Evolutionary conservation across 768 basidiomycete species (phyloP), one percentile per base, ranked within the genome.

Genomic region (Neoboletus brunneissimus): DNA sequence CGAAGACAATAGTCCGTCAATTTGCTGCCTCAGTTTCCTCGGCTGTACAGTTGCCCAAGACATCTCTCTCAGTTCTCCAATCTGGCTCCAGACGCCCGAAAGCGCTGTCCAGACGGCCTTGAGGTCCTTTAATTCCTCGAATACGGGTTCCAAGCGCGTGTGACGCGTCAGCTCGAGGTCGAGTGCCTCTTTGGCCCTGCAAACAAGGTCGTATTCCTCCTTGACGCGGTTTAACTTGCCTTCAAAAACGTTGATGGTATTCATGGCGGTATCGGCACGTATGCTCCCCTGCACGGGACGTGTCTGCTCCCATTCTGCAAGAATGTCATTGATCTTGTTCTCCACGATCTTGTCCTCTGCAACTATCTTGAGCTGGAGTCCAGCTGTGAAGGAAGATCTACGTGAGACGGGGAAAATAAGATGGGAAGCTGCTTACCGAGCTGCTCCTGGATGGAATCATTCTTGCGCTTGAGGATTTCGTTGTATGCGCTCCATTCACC

Each of bases 401-500:
- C n/a, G 45, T 60, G 37, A 63, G 62, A 48, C 43, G 49, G 20
- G 12, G 45, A 31, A 12, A n/a, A 51, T 27, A 51, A 44, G 22
- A 59, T 11, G 48, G 22, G 43, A 41, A n/a, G 29, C 70, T 6
- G 8, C 83, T 55, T 72, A 95, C 95, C 91, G 43, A 98, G 82
- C 70, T 99, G 97, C 74, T 98, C 95, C 76, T 98, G 94, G 65
- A 99, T 99, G 27, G 93, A 91, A 68, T 94, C 94, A 63, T 94
- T 96, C 85, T 98, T 98, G 65, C 97, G 81, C 79, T 94, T 94
- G 71, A 99, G 77, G 55, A 98, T 98, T 75, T 98, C 96, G 62
- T 94, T 93, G 76, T 95, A 98, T 29, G 96, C 94, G 68, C 91
- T 91, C 97, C 97, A 99, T 77, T 99, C 97, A 20, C 94, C 94